Evolutionary conservation across 2,329 filamentous ascomycete species (phyloP).

Genomic region (Botryotinia convoluta): DNA sequence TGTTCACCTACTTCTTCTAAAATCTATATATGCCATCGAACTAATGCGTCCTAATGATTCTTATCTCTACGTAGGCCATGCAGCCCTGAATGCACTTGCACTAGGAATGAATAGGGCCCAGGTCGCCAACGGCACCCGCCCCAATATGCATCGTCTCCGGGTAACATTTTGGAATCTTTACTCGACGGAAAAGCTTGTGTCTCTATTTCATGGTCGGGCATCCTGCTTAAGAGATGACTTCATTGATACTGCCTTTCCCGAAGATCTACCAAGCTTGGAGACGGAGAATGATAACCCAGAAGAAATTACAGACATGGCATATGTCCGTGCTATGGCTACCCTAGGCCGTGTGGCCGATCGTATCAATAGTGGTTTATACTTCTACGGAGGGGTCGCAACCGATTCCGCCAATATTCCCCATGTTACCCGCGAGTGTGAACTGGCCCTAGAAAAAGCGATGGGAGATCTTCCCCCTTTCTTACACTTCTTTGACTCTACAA

Average conservation of each 20-base stretch:
- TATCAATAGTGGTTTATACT: background rate
- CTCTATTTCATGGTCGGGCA: background rate
- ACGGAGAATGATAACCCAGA: background rate
- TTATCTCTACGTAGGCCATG: background rate
- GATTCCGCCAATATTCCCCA: background rate
- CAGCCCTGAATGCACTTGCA: background rate
- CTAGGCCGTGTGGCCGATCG: background rate
- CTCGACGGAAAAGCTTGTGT: background rate
- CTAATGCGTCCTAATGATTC: background rate
- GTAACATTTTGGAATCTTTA: conserved; percentile 6
- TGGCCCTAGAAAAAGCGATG: background rate
- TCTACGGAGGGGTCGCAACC: background rate
- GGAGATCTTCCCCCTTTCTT: background rate
- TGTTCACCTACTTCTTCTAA: background rate
- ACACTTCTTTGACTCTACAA: background rate
- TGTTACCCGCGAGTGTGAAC: background rate
- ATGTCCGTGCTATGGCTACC: background rate
- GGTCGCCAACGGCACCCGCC: conserved; percentile 4
- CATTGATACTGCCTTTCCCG: background rate
- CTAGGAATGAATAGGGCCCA: background rate
- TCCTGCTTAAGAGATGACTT: background rate
- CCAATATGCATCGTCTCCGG: background rate
- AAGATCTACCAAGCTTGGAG: background rate
- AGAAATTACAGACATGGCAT: background rate
- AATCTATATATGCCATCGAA: background rate